A percentile compares a stretch with the other conserved stretches of the same genome.
These are phyloP conservation scores for Diddensiella caesifluorescens DNA, from an alignment of 805 yeast genomes.

Conservation along the genomic window DNA sequence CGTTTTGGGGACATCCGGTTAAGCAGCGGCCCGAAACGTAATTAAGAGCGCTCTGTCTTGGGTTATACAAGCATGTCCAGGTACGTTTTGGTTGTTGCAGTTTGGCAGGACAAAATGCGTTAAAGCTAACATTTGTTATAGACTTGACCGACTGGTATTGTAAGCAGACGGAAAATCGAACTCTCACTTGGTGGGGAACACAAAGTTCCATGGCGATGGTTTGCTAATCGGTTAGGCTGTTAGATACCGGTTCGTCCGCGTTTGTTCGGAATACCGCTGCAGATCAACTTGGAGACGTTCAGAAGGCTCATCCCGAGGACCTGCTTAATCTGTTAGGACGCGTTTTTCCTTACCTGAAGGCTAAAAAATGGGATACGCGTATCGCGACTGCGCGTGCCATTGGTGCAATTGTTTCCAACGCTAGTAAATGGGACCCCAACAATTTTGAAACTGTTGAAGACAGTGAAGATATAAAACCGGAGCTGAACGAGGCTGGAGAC, in stretches of 20 bases:
- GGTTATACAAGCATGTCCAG: conserved; percentile 6
- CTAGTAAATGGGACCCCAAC: conserved; percentile 82
- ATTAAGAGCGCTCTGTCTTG: too few relatives aligned
- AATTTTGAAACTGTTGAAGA: conserved; percentile 30
- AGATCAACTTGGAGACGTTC: conserved; percentile 90
- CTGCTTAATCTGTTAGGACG: conserved; percentile 74
- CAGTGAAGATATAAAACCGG: conserved; percentile 22
- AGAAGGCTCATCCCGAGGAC: conserved; percentile 93
- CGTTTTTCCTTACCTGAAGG: conserved; percentile 81
- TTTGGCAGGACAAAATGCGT: not conserved
- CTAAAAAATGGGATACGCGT: conserved; percentile 92
- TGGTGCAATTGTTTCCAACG: conserved; percentile 83
- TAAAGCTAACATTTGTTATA: conserved; percentile 21
- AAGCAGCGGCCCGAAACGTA: too few relatives aligned
- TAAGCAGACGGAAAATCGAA: too few relatives aligned
- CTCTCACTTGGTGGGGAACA: too few relatives aligned
- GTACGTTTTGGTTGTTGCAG: conserved; percentile 1
- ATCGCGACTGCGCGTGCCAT: conserved; percentile 91
- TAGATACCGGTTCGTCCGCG: conserved; percentile 94
- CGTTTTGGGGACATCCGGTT: too few relatives aligned
- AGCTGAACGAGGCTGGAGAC: conserved; percentile 21
- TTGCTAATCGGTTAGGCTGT: conserved; percentile 31
- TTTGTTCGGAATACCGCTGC: conserved; percentile 95
- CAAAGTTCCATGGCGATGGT: too few relatives aligned
- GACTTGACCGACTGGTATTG: conserved; percentile 54